Conservation (phyloP, 805 yeast genomes). For the Saturnispora ahearnii region DNA sequence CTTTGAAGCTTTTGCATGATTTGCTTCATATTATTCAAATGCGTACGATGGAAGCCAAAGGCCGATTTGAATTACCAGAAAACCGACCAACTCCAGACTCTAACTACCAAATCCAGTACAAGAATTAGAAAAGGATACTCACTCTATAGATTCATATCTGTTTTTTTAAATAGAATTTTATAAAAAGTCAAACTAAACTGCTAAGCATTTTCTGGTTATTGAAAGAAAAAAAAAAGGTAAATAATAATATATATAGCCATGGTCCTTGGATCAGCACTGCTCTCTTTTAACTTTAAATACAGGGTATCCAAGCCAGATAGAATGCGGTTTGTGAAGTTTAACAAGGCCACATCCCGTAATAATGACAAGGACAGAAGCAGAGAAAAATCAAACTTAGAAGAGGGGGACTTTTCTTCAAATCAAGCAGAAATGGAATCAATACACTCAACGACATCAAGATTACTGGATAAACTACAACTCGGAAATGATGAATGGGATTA, state of each 20-base stretch:
- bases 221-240: neutral
- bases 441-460: conserved; percentile 24
- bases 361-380: neutral
- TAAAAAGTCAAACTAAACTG: too few relatives aligned
- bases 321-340: conserved; percentile 8
- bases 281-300: neutral
- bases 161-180: neutral
- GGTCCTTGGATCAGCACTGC: neutral
- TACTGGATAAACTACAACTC: conserved; percentile 26
- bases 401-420: neutral
- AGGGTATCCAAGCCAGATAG: too few relatives aligned
- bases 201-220: too few relatives aligned
- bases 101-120: conserved; percentile 14
- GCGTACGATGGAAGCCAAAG: conserved; percentile 26
- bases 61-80: conserved; percentile 24
- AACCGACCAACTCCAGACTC: conserved; percentile 24
- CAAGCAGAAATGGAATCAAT: conserved; percentile 16
- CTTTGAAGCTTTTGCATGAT: conserved; percentile 20
- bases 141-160: neutral
- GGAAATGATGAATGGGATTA: conserved; percentile 26
- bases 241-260: neutral
- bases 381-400: neutral
- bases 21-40: conserved; percentile 25
- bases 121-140: neutral
- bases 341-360: neutral